Base-by-base conservation (phyloP, 129 eudicot species). In the Flaveria linearis region DNA sequence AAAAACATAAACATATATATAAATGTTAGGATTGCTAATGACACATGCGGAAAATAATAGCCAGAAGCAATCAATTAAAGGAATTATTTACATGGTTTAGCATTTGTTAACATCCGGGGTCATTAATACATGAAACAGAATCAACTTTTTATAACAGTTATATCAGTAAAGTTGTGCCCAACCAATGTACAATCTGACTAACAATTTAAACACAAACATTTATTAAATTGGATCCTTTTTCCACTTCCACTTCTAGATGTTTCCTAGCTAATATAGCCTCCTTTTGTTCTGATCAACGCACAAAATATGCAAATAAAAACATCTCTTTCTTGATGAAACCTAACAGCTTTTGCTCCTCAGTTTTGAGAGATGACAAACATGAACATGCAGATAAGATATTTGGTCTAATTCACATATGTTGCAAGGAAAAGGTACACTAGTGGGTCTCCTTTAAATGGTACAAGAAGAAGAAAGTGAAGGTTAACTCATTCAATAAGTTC, bases 351-450 rank as follows among this genome's bases (percentile, higher is more conserved):
- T 20, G 50, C 50, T 53, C 53, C 65, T 22, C 28, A 17, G 22
- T 33, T 55, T 30, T 46, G 62, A 71, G 60, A 71, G 25, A 52
- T 52, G 76, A 30, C 64, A 18, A 52, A 28, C 43, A 55, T 46
- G 42, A 55, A 57, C 41, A 15, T 28, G 22, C 69, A 15, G 0
- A 41, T 73, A 62, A 14, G 0, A 13, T 57, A 62, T 62, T 15
- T 13, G 68, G 42, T 53, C 61, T 17, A 17, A 7, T 53, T 53
- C 61, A 55, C 16, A 52, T 0, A 16, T 5, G 23, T 52, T 52
- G 58, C 7, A 20, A n/a, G 58, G n/a, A 52, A 52, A 52, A 4
- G 23, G 6, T 16, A 52, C 2, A 8, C 58, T 52, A 52, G 11
- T 16, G 23, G 58, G 23, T 52, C 58, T 52, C 22, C 22, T 16